These are phyloP conservation scores for Lepidium sativum DNA, from an alignment of 345 rosid species.

Conservation along the genomic window DNA sequence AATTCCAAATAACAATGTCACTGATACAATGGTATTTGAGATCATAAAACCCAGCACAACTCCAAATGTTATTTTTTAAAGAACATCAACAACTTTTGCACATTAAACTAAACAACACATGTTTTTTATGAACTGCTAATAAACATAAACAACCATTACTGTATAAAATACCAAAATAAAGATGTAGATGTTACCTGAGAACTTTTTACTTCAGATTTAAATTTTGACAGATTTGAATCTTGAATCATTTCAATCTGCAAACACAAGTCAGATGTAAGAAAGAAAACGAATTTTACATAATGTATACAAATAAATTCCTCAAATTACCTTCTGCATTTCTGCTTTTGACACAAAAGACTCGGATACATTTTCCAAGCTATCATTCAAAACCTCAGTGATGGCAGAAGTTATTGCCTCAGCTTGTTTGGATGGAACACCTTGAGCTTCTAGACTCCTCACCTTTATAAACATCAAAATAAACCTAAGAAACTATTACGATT, in stretches of 20 bases:
- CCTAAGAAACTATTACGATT: not conserved
- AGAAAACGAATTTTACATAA: not conserved
- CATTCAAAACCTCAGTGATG: constrained; percentile 77
- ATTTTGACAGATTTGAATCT: constrained; percentile 74
- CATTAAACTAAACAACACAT: not conserved
- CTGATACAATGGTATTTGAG: not conserved
- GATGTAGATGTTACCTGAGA: constrained; percentile 49
- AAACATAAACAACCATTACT: not conserved
- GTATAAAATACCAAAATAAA: not conserved
- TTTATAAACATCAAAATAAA: constrained; percentile 7
- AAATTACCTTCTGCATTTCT: constrained; percentile 79
- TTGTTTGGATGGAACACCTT: constrained; percentile 86
- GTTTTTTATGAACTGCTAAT: not conserved
- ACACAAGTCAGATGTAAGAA: not conserved
- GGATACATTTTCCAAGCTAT: constrained; percentile 83
- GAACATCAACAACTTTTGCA: not conserved
- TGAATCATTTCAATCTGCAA: constrained; percentile 68
- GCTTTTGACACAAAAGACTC: constrained; percentile 70
- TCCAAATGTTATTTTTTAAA: not conserved
- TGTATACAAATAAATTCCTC: not conserved
- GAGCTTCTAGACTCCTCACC: constrained; percentile 86
- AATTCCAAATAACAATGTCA: not conserved
- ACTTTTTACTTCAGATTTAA: constrained; percentile 77
- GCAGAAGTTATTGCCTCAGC: constrained; percentile 91
- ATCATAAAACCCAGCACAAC: not conserved